Evolutionary conservation across 495 filamentous ascomycete species (phyloP).

Genomic region (Sabuloglossum arenarium): DNA sequence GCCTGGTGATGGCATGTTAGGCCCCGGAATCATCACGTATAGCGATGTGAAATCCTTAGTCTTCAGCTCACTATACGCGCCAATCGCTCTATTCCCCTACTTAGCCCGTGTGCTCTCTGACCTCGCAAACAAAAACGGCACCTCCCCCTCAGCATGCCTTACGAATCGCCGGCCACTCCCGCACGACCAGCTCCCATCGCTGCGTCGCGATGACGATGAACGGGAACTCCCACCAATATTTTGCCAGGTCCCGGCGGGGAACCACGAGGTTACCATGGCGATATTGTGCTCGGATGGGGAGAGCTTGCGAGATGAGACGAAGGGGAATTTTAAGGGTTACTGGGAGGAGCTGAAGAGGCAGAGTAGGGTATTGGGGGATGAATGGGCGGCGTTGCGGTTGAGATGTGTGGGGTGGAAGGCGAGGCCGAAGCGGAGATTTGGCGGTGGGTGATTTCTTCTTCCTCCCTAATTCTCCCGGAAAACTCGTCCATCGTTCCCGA

Average conservation of each 20-base stretch:
- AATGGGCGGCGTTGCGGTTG: slow-evolving; percentile 34
- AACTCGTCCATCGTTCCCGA: not conserved
- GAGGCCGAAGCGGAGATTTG: slow-evolving; percentile 34
- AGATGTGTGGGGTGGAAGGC: slow-evolving; percentile 35
- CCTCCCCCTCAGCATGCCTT: slow-evolving; percentile 24
- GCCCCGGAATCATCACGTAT: not conserved
- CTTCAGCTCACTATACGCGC: slow-evolving; percentile 33
- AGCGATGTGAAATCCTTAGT: slow-evolving; percentile 10
- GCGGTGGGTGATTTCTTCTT: not conserved
- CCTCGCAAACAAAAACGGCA: slow-evolving; percentile 32
- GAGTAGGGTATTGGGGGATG: slow-evolving; percentile 30
- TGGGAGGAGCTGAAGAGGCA: slow-evolving; percentile 24
- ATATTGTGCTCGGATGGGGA: slow-evolving; percentile 44
- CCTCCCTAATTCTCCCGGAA: no score
- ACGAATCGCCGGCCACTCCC: slow-evolving; percentile 25
- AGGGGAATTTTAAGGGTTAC: slow-evolving; percentile 25
- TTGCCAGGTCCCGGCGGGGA: not conserved
- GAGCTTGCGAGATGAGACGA: slow-evolving; percentile 19
- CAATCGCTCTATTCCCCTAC: slow-evolving; percentile 32
- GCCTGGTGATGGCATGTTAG: not conserved
- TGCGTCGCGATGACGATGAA: slow-evolving; percentile 15
- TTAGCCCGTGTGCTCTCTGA: slow-evolving; percentile 32
- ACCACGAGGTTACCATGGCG: slow-evolving; percentile 11
- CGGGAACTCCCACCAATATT: not conserved
- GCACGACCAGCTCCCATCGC: no score